These are phyloP conservation scores for Extremus antarcticus DNA, from an alignment of 495 filamentous ascomycete genomes.

Conservation along the genomic window DNA sequence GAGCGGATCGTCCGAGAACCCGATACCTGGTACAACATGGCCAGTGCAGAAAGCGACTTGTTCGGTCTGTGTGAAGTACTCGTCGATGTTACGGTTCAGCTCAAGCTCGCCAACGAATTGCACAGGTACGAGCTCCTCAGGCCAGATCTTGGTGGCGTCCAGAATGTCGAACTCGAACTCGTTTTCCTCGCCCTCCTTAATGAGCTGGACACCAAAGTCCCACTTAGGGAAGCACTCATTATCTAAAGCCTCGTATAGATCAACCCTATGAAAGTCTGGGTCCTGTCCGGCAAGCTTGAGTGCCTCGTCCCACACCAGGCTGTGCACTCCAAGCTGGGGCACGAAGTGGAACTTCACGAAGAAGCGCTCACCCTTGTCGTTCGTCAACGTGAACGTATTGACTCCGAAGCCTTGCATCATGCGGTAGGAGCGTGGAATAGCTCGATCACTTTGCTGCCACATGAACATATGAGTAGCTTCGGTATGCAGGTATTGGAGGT, in stretches of 20 bases:
- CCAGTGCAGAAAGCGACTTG: conserved; percentile 77
- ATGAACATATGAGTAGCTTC: conserved; percentile 80
- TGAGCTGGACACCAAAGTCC: conserved; percentile 72
- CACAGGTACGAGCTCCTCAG: conserved; percentile 70
- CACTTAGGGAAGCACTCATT: conserved; percentile 63
- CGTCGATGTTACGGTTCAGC: conserved; percentile 72
- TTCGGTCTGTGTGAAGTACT: conserved; percentile 80
- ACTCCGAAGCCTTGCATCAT: conserved; percentile 94
- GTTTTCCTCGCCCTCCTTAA: conserved; percentile 59
- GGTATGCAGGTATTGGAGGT: conserved; percentile 50
- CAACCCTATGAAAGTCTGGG: conserved; percentile 81
- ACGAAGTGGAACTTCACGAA: conserved; percentile 81
- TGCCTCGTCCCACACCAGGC: conserved; percentile 81
- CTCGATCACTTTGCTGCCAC: conserved; percentile 71
- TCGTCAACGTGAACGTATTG: conserved; percentile 67
- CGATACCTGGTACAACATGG: conserved; percentile 79
- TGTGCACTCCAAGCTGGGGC: conserved; percentile 71
- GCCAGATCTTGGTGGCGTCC: conserved; percentile 89
- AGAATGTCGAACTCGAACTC: conserved; percentile 87
- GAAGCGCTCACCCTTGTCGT: conserved; percentile 55
- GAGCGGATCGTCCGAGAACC: conserved; percentile 75
- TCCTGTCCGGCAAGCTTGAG: conserved; percentile 72
- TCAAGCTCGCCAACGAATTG: conserved; percentile 72
- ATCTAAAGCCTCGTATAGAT: conserved; percentile 71
- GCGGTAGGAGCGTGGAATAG: conserved; percentile 66